These are phyloP conservation scores for Tremella fuciformis DNA, from an alignment of 768 basidiomycete species.

Conservation along the genomic window DNA sequence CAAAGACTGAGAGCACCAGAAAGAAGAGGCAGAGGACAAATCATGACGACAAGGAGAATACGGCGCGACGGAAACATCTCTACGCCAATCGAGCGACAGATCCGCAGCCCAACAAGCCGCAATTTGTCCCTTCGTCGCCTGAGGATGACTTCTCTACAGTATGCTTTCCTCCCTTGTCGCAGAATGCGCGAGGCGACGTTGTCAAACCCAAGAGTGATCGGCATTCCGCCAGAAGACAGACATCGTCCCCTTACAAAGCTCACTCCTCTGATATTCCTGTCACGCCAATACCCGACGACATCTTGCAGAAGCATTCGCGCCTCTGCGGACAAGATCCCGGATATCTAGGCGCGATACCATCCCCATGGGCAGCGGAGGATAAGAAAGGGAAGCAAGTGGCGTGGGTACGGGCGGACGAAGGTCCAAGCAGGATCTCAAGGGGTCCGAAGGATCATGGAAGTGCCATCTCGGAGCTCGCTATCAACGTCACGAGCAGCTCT, in stretches of 20 bases:
- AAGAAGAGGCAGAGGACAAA: neutral
- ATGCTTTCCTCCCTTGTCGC: neutral
- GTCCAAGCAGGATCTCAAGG: neutral
- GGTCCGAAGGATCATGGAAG: neutral
- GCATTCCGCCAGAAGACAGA: neutral
- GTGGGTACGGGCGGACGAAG: neutral
- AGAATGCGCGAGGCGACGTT: neutral
- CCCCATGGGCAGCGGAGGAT: conserved; percentile 19
- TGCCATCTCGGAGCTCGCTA: neutral
- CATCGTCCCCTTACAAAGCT: neutral
- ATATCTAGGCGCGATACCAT: conserved; percentile 13
- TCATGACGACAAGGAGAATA: too few relatives aligned
- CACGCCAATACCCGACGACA: conserved; percentile 27
- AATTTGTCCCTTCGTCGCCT: neutral
- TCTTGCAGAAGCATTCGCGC: conserved; percentile 21
- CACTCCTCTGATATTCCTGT: conserved; percentile 15
- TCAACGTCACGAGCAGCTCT: neutral
- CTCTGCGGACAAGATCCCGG: conserved; percentile 24
- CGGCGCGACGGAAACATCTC: too few relatives aligned
- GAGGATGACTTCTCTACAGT: neutral
- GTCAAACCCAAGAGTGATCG: too few relatives aligned
- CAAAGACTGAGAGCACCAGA: conserved; percentile 9
- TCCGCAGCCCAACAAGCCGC: neutral
- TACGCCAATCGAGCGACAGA: neutral
- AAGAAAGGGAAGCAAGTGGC: neutral